Conservation (phyloP, 2,329 filamentous ascomycete species). For the Rugonectria rugulosa region DNA sequence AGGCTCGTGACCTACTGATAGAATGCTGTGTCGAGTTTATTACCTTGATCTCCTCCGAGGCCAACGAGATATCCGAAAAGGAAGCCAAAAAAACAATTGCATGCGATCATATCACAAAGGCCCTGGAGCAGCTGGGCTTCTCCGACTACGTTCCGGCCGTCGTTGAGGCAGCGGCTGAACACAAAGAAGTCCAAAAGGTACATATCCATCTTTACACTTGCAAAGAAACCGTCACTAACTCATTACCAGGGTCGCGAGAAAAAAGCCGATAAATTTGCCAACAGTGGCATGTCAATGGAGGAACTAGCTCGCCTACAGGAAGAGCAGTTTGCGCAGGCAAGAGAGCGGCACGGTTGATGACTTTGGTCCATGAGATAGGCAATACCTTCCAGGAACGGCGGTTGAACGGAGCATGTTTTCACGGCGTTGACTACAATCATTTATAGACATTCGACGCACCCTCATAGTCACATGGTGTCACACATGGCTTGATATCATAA, state of each 20-base stretch:
- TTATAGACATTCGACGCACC: slow-evolving; percentile 38
- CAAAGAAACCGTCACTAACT: slow-evolving; percentile 58
- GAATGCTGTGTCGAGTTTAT: slow-evolving; percentile 99
- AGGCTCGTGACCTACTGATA: slow-evolving; percentile 92
- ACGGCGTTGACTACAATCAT: slow-evolving; percentile 43
- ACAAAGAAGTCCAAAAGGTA: slow-evolving; percentile 93
- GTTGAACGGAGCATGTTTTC: too few species aligned
- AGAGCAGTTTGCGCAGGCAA: slow-evolving; percentile 85
- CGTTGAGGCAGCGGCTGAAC: slow-evolving; percentile 84
- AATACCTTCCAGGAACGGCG: too few species aligned
- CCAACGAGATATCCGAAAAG: slow-evolving; percentile 98
- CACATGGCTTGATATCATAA: too few species aligned
- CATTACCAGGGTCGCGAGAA: slow-evolving; percentile 82
- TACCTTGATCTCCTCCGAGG: slow-evolving; percentile 96
- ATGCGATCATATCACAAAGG: slow-evolving; percentile 96
- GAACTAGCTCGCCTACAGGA: slow-evolving; percentile 89
- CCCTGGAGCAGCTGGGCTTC: slow-evolving; percentile 91
- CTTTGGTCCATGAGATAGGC: neutral
- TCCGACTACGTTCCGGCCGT: slow-evolving; percentile 91
- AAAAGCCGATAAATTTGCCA: slow-evolving; percentile 96
- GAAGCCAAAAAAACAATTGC: slow-evolving; percentile 99
- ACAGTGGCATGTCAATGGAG: slow-evolving; percentile 90
- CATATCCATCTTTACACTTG: slow-evolving; percentile 27
- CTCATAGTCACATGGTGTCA: too few species aligned
- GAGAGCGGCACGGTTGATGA: slow-evolving; percentile 45